These are phyloP conservation scores for Zopfochytrium polystomum DNA, from an alignment of 371 early-diverging fungal species.

Conservation along the genomic window DNA sequence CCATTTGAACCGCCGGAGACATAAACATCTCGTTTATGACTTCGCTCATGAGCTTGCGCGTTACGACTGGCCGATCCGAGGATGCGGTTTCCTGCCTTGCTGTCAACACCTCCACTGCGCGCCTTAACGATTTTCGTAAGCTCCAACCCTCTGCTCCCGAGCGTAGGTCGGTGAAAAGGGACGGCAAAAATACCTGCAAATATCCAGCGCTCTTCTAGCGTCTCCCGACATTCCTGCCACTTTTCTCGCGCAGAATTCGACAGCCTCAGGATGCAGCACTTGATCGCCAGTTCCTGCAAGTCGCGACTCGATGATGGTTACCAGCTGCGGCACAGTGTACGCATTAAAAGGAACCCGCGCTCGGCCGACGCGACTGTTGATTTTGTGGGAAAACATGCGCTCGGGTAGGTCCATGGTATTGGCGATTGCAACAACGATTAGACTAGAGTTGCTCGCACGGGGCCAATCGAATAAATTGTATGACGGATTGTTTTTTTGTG, in stretches of 20 bases:
- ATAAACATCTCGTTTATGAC: constrained; percentile 84
- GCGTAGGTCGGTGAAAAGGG: neutral
- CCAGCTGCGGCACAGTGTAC: constrained; percentile 79
- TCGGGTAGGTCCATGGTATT: constrained; percentile 99
- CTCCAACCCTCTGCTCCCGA: neutral
- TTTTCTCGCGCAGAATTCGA: constrained; percentile 92
- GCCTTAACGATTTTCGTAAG: constrained; percentile 35
- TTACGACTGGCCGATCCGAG: constrained; percentile 38
- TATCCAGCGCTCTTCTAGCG: constrained; percentile 93
- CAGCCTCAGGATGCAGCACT: constrained; percentile 73
- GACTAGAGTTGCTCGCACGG: constrained; percentile 69
- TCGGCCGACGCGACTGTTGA: constrained; percentile 88
- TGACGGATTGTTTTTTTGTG: constrained; percentile 85
- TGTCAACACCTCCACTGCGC: constrained; percentile 82
- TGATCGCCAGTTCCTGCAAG: constrained; percentile 64
- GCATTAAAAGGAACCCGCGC: constrained; percentile 86
- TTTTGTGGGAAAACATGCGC: constrained; percentile 83
- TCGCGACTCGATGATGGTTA: constrained; percentile 76
- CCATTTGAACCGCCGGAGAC: constrained; percentile 68
- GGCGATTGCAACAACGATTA: constrained; percentile 94
- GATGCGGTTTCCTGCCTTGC: constrained; percentile 21
- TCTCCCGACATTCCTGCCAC: constrained; percentile 96
- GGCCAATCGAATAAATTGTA: constrained; percentile 99
- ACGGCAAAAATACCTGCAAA: constrained; percentile 62
- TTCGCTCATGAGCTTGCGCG: constrained; percentile 68